A percentile compares a stretch with the other conserved stretches of the same genome.
These are phyloP conservation scores for Pythium scleroteichum DNA, from an alignment of 352 stramenopile genomes.

Conservation along the genomic window DNA sequence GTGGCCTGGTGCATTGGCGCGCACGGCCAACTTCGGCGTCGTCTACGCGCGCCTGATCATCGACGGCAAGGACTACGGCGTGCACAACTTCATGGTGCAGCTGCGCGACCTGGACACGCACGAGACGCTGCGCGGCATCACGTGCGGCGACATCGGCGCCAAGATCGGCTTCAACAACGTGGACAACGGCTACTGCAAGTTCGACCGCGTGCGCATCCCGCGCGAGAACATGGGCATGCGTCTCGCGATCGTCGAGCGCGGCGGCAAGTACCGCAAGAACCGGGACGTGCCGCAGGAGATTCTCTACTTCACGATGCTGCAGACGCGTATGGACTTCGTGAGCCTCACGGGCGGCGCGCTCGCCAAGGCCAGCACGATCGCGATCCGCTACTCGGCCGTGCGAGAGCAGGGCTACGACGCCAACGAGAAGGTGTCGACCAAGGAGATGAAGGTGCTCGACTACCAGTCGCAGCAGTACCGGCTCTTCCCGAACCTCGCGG, in stretches of 20 bases:
- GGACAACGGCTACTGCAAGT: constrained; percentile 68
- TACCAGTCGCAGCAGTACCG: constrained; percentile 96
- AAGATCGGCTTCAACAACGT: constrained; percentile 81
- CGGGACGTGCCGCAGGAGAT: constrained; percentile 46
- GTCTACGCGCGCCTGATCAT: constrained; percentile 90
- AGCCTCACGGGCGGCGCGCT: constrained; percentile 52
- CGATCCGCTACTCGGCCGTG: constrained; percentile 94
- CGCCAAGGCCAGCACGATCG: constrained; percentile 90
- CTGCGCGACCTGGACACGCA: constrained; percentile 90
- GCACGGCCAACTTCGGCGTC: constrained; percentile 92
- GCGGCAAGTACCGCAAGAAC: constrained; percentile 70
- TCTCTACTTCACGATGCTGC: constrained; percentile 83
- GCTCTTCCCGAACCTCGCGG: constrained; percentile 90
- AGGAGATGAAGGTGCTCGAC: constrained; percentile 92
- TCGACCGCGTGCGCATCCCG: constrained; percentile 59
- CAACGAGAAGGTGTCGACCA: constrained; percentile 45
- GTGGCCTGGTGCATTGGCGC: constrained; percentile 94
- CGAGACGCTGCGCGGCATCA: constrained; percentile 49
- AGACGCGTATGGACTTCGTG: constrained; percentile 72
- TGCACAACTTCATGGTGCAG: constrained; percentile 97
- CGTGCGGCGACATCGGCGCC: constrained; percentile 61
- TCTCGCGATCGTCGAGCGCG: constrained; percentile 43
- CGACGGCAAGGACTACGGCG: constrained; percentile 81
- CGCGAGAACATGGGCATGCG: constrained; percentile 73
- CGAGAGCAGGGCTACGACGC: constrained; percentile 85